Evolutionary conservation across 2,329 filamentous ascomycete genomes (phyloP).

Genomic region (Pseudogymnoascus sp.): DNA sequence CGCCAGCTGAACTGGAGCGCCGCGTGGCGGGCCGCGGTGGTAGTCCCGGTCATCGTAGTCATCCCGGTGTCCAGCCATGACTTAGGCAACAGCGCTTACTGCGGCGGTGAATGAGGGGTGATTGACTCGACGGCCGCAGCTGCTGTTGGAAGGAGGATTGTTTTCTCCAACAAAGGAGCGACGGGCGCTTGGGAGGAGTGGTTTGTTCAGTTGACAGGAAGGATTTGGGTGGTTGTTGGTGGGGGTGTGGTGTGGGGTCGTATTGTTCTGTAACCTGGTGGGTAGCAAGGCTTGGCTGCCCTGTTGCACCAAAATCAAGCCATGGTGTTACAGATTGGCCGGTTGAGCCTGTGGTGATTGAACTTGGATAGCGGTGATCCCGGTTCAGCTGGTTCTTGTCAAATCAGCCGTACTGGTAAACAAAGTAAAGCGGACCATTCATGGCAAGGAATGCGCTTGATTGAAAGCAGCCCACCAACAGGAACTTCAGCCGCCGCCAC

Average conservation of each 20-base stretch:
- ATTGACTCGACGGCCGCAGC: not conserved
- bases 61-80: not conserved
- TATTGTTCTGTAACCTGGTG: conserved; percentile 4
- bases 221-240: not conserved
- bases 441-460: conserved; percentile 1
- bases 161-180: not conserved
- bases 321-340: not conserved
- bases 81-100: not conserved
- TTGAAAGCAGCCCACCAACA: not conserved
- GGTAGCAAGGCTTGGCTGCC: conserved; percentile 4
- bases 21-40: not conserved
- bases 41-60: conserved; percentile 5
- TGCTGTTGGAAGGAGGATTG: not conserved
- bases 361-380: not conserved
- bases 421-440: conserved; percentile 7
- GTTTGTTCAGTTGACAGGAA: not conserved
- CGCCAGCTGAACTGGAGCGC: not conserved
- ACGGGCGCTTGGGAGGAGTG: not conserved
- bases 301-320: not conserved
- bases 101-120: not conserved
- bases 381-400: not conserved
- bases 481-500: conserved; percentile 4
- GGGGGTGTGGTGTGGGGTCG: conserved; percentile 3
- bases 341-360: not conserved
- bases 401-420: not conserved